Conservation (phyloP, 768 basidiomycete species). For the Russula brevipes region DNA sequence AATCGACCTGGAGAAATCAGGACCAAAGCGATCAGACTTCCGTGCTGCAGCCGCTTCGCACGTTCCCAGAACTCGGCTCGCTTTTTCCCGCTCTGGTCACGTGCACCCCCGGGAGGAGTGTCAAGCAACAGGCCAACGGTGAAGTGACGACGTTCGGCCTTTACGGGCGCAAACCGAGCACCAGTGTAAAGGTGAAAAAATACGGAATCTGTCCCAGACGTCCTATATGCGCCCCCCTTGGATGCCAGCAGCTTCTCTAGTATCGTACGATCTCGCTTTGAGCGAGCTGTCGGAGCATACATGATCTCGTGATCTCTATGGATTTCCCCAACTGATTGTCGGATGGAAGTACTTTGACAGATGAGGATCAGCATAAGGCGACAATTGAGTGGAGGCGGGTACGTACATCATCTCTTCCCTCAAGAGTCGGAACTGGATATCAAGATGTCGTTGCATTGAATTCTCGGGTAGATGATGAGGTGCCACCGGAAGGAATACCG, state of each 20-base stretch:
- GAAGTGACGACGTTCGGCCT: constrained; percentile 50
- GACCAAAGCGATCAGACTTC: constrained; percentile 60
- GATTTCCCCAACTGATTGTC: constrained; percentile 23
- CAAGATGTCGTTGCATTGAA: constrained; percentile 62
- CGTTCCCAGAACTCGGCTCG: constrained; percentile 59
- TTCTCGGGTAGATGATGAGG: constrained; percentile 55
- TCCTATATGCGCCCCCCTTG: constrained; percentile 54
- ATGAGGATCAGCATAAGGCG: not conserved
- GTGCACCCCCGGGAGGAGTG: constrained; percentile 53
- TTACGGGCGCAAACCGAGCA: constrained; percentile 42
- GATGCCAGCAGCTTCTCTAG: constrained; percentile 45
- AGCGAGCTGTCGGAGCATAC: not conserved
- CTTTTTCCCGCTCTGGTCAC: constrained; percentile 34
- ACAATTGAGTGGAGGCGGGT: not conserved
- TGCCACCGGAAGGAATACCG: constrained; percentile 52
- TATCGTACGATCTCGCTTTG: constrained; percentile 31
- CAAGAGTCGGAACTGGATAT: constrained; percentile 70
- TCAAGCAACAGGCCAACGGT: constrained; percentile 44
- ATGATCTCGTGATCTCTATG: constrained; percentile 24
- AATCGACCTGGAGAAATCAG: constrained; percentile 28
- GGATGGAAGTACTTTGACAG: constrained; percentile 22
- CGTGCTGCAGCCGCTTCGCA: constrained; percentile 54
- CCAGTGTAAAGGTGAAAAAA: constrained; percentile 63
- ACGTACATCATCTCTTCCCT: constrained; percentile 66
- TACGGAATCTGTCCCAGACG: constrained; percentile 41